Evolutionary conservation across 2,329 filamentous ascomycete species (phyloP).

Genomic region (Ceratocystis albifundus): DNA sequence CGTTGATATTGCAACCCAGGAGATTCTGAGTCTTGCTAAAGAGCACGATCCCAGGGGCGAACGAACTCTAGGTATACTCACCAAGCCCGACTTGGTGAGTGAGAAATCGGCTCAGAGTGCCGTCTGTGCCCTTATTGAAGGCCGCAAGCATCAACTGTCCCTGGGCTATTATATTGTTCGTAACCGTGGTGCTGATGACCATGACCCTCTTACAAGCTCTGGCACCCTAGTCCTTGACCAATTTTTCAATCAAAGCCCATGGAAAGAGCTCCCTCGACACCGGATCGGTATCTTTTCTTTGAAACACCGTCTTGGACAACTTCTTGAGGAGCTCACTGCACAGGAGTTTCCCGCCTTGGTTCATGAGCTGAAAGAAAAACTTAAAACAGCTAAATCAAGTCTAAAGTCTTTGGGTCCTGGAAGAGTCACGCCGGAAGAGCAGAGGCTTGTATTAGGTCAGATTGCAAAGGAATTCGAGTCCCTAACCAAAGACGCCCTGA

Average conservation of each 20-base stretch:
- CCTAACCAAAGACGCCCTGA: constrained; percentile 22
- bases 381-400: constrained; percentile 13
- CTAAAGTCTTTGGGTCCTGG: constrained; percentile 23
- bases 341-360: constrained; percentile 27
- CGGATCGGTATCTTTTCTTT: constrained; percentile 27
- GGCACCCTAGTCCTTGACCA: constrained; percentile 25
- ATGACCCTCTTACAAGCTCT: background rate
- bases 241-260: constrained; percentile 33
- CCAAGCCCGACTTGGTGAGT: constrained; percentile 33
- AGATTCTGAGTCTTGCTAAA: constrained; percentile 29
- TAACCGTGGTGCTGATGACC: constrained; percentile 26
- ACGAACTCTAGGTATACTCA: constrained; percentile 36
- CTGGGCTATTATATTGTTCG: constrained; percentile 27
- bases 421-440: constrained; percentile 23
- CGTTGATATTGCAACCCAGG: constrained; percentile 33
- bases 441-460: constrained; percentile 23
- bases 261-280: constrained; percentile 28
- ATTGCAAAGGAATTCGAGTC: constrained; percentile 25
- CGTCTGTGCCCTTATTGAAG: constrained; percentile 23
- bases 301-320: constrained; percentile 25
- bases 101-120: constrained; percentile 23
- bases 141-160: constrained; percentile 24
- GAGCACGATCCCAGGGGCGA: constrained; percentile 29
- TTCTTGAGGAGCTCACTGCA: constrained; percentile 28
- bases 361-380: constrained; percentile 23